These are phyloP conservation scores for Fusarium tuaranense DNA, from an alignment of 2,329 filamentous ascomycete genomes.

Conservation along the genomic window DNA sequence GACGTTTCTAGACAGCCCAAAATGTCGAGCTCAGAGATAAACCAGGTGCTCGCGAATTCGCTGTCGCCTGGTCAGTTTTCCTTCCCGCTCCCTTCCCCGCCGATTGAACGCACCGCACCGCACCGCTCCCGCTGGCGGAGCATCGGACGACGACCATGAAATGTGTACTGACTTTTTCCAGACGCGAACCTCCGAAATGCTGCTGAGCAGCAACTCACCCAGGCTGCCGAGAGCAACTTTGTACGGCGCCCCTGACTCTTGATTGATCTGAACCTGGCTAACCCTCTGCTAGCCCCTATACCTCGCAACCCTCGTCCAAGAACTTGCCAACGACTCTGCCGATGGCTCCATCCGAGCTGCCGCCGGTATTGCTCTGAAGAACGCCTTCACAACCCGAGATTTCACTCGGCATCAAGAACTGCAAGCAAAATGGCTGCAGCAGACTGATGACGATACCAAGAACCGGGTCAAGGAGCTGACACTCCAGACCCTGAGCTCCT, in stretches of 20 bases:
- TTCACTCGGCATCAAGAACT: conserved; percentile 87
- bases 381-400: conserved; percentile 96
- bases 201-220: conserved; percentile 93
- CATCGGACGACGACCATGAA: conserved; percentile 9
- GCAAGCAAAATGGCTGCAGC: conserved; percentile 91
- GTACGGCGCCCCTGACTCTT: conserved; percentile 64
- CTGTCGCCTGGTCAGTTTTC: conserved; percentile 85
- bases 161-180: conserved; percentile 57
- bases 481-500: conserved; percentile 86
- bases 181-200: conserved; percentile 90
- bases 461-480: conserved; percentile 88
- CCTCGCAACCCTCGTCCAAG: conserved; percentile 90
- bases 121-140: conserved; percentile 5
- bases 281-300: conserved; percentile 79
- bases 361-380: conserved; percentile 96
- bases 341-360: conserved; percentile 89
- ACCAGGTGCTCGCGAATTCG: conserved; percentile 96
- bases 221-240: conserved; percentile 95
- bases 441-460: conserved; percentile 86
- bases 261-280: conserved; percentile 39
- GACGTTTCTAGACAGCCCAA: conserved; percentile 52
- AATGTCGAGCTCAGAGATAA: conserved; percentile 90
- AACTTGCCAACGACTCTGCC: conserved; percentile 91
- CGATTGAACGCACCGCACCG: conserved; percentile 9
- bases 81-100: conserved; percentile 29